Percentiles rank a stretch among this genome's conserved stretches.
Evolutionary conservation across 768 basidiomycete species (phyloP).

Genomic region (Podaxis carcinomalis): DNA sequence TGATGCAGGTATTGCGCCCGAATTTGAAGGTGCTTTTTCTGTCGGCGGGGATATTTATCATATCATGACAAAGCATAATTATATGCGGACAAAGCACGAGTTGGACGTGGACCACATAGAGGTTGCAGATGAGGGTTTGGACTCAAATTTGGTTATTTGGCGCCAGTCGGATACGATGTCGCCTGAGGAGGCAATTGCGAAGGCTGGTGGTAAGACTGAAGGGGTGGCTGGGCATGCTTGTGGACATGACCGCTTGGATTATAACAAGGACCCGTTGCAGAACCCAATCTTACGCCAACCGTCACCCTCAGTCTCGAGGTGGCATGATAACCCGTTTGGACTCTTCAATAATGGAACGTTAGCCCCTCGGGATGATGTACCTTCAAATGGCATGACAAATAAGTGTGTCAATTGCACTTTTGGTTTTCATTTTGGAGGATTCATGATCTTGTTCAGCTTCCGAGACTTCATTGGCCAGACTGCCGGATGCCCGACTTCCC

Average conservation of each 20-base stretch:
- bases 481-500: constrained; percentile 66
- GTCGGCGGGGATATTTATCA: constrained; percentile 65
- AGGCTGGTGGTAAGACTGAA: constrained; percentile 20
- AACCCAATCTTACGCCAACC: constrained; percentile 46
- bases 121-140: constrained; percentile 33
- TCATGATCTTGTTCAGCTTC: constrained; percentile 44
- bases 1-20: constrained; percentile 40
- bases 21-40: constrained; percentile 76
- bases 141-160: constrained; percentile 65
- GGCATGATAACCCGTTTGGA: constrained; percentile 27
- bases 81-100: constrained; percentile 54
- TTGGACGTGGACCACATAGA: constrained; percentile 49
- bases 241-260: constrained; percentile 64
- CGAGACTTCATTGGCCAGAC: constrained; percentile 61
- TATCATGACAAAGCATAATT: constrained; percentile 66
- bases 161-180: constrained; percentile 67
- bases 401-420: constrained; percentile 39
- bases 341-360: constrained; percentile 3
- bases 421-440: constrained; percentile 7
- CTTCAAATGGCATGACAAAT: constrained; percentile 43
- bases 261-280: constrained; percentile 55
- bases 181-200: constrained; percentile 34
- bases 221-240: constrained; percentile 41
- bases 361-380: constrained; percentile 47
- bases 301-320: constrained; percentile 25